These are phyloP conservation scores for Chalciporus piperatoides DNA, from an alignment of 1,284 basidiomycete genomes.

Conservation along the genomic window DNA sequence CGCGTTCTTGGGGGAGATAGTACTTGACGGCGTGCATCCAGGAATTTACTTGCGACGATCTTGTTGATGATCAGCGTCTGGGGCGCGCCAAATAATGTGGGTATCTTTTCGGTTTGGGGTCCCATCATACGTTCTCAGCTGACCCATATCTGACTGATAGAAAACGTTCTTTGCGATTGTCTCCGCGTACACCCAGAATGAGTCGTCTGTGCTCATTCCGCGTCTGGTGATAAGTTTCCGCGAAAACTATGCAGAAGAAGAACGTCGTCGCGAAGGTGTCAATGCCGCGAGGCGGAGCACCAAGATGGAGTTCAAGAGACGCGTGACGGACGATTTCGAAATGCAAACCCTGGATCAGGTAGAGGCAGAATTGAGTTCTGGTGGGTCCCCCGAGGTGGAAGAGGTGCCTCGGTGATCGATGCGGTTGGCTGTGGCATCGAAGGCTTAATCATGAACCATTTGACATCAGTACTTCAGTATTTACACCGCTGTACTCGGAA, in stretches of 20 bases:
- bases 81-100: constrained; percentile 18
- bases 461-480: too few relatives aligned
- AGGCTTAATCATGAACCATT: background rate
- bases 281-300: constrained; percentile 1
- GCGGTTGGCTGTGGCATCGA: background rate
- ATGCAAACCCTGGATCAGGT: background rate
- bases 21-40: background rate
- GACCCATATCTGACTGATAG: background rate
- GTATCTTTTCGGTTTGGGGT: background rate
- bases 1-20: background rate
- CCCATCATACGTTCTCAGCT: too few relatives aligned
- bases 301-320: constrained; percentile 9
- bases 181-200: constrained; percentile 18
- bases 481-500: background rate
- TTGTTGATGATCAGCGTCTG: constrained; percentile 19
- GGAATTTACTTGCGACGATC: constrained; percentile 17
- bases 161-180: constrained; percentile 11
- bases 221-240: constrained; percentile 20
- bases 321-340: constrained; percentile 11
- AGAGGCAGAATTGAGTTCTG: background rate
- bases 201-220: constrained; percentile 16
- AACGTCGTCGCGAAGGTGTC: background rate
- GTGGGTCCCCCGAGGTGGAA: background rate
- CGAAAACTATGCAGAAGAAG: constrained; percentile 11
- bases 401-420: background rate